phyloP scores from a whole-genome alignment of 306 rosid species.

The Calophaca sinica region DNA sequence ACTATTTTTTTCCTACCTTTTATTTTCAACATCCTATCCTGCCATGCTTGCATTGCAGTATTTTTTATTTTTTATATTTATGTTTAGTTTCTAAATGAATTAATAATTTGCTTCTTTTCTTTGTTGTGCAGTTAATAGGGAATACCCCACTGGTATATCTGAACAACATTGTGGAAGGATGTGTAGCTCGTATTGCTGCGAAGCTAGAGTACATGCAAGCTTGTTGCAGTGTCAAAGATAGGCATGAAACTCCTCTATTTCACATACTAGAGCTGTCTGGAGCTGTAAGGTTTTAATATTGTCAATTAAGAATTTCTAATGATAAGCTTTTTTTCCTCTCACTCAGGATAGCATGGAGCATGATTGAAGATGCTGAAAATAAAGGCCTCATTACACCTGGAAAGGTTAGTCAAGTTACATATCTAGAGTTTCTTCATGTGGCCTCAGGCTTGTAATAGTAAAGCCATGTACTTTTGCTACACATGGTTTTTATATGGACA shows the following conservation, averaged over 20 bases:
- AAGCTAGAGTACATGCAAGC: slow-evolving; percentile 83
- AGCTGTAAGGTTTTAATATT: slow-evolving; percentile 24
- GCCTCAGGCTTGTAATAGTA: slow-evolving; percentile 1
- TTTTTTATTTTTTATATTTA: not conserved
- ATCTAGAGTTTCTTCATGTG: not conserved
- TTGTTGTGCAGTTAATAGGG: slow-evolving; percentile 64
- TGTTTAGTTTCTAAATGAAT: not conserved
- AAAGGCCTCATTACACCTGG: slow-evolving; percentile 84
- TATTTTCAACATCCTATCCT: not conserved
- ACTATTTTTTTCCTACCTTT: not conserved
- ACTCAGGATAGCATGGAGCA: slow-evolving; percentile 71
- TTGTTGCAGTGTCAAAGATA: slow-evolving; percentile 79
- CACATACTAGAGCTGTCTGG: slow-evolving; percentile 16
- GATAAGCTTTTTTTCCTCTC: slow-evolving; percentile 24
- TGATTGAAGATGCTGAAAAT: slow-evolving; percentile 89
- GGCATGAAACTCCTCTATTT: slow-evolving; percentile 43
- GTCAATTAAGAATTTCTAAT: slow-evolving; percentile 7
- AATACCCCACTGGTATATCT: slow-evolving; percentile 78
- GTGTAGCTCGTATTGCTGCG: slow-evolving; percentile 77
- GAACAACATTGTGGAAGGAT: slow-evolving; percentile 75
- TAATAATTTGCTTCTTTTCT: not conserved
- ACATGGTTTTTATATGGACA: not conserved
- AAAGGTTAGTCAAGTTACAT: slow-evolving; percentile 59
- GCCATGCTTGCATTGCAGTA: not conserved
- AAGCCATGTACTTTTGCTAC: not conserved